phyloP scores from a whole-genome alignment of 2,329 filamentous ascomycete species.

The Fusarium begoniae region DNA sequence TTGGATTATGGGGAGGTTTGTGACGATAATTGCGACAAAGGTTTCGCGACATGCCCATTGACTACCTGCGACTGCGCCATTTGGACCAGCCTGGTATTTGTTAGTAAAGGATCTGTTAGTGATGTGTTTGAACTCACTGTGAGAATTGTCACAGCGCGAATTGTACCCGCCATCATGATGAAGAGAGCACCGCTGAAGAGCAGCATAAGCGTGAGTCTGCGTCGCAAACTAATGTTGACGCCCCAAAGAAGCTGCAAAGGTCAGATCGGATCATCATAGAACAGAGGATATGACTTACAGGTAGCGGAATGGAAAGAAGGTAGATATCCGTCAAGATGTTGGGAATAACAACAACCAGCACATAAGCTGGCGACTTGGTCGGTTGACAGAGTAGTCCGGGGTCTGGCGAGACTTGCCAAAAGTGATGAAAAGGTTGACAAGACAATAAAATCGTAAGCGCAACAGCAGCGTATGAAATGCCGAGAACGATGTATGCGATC shows the following conservation, averaged over 20 bases:
- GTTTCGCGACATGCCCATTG: conserved; percentile 51
- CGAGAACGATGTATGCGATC: conserved; percentile 30
- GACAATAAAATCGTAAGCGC: conserved; percentile 20
- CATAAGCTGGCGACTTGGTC: conserved; percentile 35
- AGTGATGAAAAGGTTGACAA: conserved; percentile 52
- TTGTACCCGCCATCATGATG: conserved; percentile 37
- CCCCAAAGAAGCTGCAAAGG: conserved; percentile 31
- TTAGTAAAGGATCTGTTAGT: neutral
- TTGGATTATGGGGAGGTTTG: conserved; percentile 44
- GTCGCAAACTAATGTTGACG: conserved; percentile 35
- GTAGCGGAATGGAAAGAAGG: conserved; percentile 27
- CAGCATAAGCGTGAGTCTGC: conserved; percentile 34
- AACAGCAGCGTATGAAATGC: conserved; percentile 21
- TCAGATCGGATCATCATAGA: neutral
- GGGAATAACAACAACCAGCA: conserved; percentile 32
- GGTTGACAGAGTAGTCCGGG: conserved; percentile 28
- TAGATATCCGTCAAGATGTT: conserved; percentile 35
- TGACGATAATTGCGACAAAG: conserved; percentile 51
- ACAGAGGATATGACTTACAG: conserved; percentile 1
- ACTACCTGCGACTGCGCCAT: conserved; percentile 34
- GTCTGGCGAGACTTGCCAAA: conserved; percentile 60
- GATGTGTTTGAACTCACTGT: neutral
- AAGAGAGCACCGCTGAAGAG: conserved; percentile 34
- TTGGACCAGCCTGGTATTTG: conserved; percentile 7
- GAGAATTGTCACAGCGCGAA: conserved; percentile 31